Evolutionary conservation across 2,329 filamentous ascomycete genomes (phyloP).

Genomic region (Cladosporium halotolerans): DNA sequence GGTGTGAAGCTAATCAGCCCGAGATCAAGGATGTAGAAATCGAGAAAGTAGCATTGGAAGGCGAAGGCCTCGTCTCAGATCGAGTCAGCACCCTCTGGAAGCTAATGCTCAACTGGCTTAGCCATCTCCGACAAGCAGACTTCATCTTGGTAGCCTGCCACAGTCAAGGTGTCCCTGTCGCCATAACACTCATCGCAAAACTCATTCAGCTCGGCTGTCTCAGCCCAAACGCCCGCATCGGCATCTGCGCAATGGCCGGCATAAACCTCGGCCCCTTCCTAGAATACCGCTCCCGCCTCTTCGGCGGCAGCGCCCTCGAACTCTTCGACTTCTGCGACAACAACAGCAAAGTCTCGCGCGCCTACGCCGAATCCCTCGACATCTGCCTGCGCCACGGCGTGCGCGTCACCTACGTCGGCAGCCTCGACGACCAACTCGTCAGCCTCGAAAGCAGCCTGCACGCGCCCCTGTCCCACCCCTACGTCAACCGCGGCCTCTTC

Average conservation of each 20-base stretch:
- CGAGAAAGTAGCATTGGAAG: slow-evolving; percentile 89
- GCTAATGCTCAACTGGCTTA: slow-evolving; percentile 87
- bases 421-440: slow-evolving; percentile 94
- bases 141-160: slow-evolving; percentile 90
- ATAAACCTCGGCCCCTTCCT: slow-evolving; percentile 90
- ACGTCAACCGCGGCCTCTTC: slow-evolving; percentile 93
- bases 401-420: slow-evolving; percentile 80
- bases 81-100: slow-evolving; percentile 92
- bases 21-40: slow-evolving; percentile 72
- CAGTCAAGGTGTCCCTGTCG: slow-evolving; percentile 90
- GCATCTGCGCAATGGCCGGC: slow-evolving; percentile 83
- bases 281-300: slow-evolving; percentile 82
- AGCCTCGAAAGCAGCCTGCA: slow-evolving; percentile 90
- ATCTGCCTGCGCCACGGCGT: slow-evolving; percentile 71
- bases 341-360: slow-evolving; percentile 72
- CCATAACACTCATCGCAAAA: slow-evolving; percentile 86
- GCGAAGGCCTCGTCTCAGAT: slow-evolving; percentile 85
- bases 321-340: slow-evolving; percentile 88
- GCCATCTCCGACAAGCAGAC: slow-evolving; percentile 79
- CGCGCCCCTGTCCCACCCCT: slow-evolving; percentile 77
- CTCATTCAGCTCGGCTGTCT: slow-evolving; percentile 86
- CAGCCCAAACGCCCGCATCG: slow-evolving; percentile 62
- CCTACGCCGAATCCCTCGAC: slow-evolving; percentile 71
- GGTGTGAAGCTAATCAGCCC: slow-evolving; percentile 57
- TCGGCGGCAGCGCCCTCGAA: slow-evolving; percentile 87